A percentile compares a stretch with the other conserved stretches of the same genome.
phyloP scores from a whole-genome alignment of 2,329 filamentous ascomycete genomes.

The Sphaerulina vaccinii region DNA sequence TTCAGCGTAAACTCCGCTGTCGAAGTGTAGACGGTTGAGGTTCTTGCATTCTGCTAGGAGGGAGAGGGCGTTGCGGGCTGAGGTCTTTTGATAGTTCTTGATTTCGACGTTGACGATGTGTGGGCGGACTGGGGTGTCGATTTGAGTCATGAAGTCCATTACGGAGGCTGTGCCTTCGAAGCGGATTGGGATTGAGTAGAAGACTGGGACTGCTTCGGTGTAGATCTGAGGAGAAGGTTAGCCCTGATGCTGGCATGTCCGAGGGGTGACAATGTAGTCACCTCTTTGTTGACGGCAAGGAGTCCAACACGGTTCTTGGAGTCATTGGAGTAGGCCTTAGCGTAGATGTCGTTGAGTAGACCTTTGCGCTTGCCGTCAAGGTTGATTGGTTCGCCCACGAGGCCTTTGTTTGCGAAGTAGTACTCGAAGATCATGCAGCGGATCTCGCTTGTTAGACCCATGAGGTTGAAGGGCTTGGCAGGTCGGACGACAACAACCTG shows the following conservation, averaged over 20 bases:
- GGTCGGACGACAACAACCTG: conserved; percentile 40
- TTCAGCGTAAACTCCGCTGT: conserved; percentile 30
- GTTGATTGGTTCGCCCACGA: conserved; percentile 30
- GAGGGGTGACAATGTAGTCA: not conserved
- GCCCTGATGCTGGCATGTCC: not conserved
- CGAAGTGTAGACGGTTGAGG: conserved; percentile 33
- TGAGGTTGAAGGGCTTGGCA: conserved; percentile 36
- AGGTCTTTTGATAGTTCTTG: conserved; percentile 33
- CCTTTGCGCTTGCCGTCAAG: conserved; percentile 36
- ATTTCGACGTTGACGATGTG: conserved; percentile 31
- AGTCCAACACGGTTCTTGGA: conserved; percentile 37
- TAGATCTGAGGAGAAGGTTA: conserved; percentile 28
- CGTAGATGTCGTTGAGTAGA: conserved; percentile 24
- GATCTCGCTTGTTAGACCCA: conserved; percentile 32
- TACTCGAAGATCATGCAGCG: conserved; percentile 34
- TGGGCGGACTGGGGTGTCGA: conserved; percentile 24
- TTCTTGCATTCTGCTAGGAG: conserved; percentile 35
- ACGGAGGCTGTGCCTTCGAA: conserved; percentile 37
- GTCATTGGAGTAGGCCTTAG: conserved; percentile 36
- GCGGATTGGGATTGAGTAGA: conserved; percentile 35
- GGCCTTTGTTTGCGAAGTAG: conserved; percentile 33
- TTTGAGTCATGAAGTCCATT: conserved; percentile 36
- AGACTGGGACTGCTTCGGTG: conserved; percentile 31
- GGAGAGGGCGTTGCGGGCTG: conserved; percentile 35
- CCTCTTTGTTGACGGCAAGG: conserved; percentile 37